phyloP scores from a whole-genome alignment of 192 early-diverging fungal genomes.

The Rhizoclosmatium globosum region DNA sequence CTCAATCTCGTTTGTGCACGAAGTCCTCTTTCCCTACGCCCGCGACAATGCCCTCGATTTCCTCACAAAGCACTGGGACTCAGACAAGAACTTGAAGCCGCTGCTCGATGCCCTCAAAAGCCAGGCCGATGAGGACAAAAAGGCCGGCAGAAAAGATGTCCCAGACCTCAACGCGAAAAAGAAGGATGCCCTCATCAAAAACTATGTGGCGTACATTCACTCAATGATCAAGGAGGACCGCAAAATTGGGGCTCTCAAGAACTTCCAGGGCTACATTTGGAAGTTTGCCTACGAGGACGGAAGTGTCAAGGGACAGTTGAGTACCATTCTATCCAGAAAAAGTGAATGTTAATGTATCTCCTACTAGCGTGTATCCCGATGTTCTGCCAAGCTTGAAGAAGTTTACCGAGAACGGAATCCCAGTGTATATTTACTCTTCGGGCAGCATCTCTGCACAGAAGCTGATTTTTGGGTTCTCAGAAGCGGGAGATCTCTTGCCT shows the following conservation, averaged over 20 bases:
- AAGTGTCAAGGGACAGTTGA: constrained; percentile 76
- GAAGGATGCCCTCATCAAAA: constrained; percentile 52
- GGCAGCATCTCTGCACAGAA: constrained; percentile 95
- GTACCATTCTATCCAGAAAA: constrained; percentile 32
- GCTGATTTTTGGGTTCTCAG: constrained; percentile 75
- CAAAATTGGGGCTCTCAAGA: constrained; percentile 89
- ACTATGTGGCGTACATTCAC: constrained; percentile 72
- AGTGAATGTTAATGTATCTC: not conserved
- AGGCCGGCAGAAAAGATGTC: constrained; percentile 16
- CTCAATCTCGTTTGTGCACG: constrained; percentile 95
- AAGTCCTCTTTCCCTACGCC: constrained; percentile 92
- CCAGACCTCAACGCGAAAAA: constrained; percentile 37
- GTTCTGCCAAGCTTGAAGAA: constrained; percentile 78
- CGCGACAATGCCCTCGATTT: constrained; percentile 68
- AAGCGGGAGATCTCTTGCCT: constrained; percentile 41
- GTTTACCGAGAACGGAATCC: constrained; percentile 68
- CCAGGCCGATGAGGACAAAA: constrained; percentile 49
- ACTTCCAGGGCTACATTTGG: constrained; percentile 97
- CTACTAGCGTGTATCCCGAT: not conserved
- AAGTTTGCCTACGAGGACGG: constrained; percentile 81
- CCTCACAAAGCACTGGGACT: constrained; percentile 64
- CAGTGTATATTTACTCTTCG: constrained; percentile 95
- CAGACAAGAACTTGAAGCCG: constrained; percentile 44
- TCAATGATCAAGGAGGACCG: constrained; percentile 90
- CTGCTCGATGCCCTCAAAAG: constrained; percentile 60